phyloP scores from a whole-genome alignment of 257 asterid genomes.

The Dorcoceras hygrometricum region DNA sequence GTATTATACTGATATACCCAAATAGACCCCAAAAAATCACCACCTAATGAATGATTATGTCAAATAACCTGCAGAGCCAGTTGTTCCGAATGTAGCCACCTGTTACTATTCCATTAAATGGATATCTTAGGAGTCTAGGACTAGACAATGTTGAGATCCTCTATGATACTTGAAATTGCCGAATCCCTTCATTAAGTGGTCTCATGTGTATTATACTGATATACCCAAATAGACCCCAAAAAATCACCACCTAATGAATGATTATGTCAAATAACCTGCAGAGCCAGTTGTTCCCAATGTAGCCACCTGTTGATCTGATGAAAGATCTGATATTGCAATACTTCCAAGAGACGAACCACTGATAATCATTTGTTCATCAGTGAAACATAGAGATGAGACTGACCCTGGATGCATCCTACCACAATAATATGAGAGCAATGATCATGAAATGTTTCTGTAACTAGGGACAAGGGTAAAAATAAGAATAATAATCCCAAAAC shows the following conservation, averaged over 20 bases:
- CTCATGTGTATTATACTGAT: not conserved
- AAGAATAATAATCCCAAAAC: not conserved
- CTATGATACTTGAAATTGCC: not conserved
- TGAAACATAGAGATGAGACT: constrained; percentile 64
- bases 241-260: constrained; percentile 12
- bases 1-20: constrained; percentile 1
- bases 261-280: constrained; percentile 49
- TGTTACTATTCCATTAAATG: constrained; percentile 30
- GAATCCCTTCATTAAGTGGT: not conserved
- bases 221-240: constrained; percentile 3
- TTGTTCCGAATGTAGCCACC: constrained; percentile 52
- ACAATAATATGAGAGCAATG: constrained; percentile 16
- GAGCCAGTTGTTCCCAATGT: constrained; percentile 46
- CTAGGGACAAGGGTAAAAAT: not conserved
- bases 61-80: constrained; percentile 58
- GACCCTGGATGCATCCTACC: constrained; percentile 88
- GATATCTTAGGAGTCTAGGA: too few relatives aligned
- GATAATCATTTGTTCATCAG: constrained; percentile 75
- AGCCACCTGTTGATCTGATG: constrained; percentile 77
- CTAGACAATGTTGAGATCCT: too few relatives aligned
- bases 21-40: not conserved
- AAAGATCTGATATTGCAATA: constrained; percentile 83
- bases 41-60: constrained; percentile 17
- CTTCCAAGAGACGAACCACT: constrained; percentile 85
- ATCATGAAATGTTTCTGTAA: not conserved